These are phyloP conservation scores for Phytophthora foliorum DNA, from an alignment of 352 stramenopile species.

Conservation along the genomic window DNA sequence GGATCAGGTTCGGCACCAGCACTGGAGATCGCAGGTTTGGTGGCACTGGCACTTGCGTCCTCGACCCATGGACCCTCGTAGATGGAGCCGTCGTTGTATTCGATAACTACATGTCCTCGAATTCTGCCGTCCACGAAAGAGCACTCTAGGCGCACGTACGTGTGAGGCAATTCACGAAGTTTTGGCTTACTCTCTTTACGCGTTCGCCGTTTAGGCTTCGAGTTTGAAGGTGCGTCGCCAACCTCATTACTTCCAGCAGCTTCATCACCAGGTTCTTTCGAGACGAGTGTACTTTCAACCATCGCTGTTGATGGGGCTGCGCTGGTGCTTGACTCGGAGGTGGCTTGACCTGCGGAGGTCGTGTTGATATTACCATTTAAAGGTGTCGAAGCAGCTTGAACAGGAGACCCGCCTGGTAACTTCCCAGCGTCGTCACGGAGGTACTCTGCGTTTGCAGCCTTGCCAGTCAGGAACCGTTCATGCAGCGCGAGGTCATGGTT, in stretches of 20 bases:
- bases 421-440: slow-evolving; percentile 48
- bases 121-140: slow-evolving; percentile 77
- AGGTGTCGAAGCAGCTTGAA: not conserved
- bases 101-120: slow-evolving; percentile 66
- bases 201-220: slow-evolving; percentile 13
- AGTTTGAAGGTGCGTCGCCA: not conserved
- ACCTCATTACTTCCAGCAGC: slow-evolving; percentile 1
- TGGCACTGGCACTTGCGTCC: slow-evolving; percentile 50
- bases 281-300: not conserved
- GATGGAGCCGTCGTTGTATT: slow-evolving; percentile 82
- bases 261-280: not conserved
- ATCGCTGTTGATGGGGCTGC: not conserved
- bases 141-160: slow-evolving; percentile 79
- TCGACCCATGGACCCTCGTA: slow-evolving; percentile 89
- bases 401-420: not conserved
- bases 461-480: slow-evolving; percentile 75
- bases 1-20: slow-evolving; percentile 30
- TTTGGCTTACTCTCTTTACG: slow-evolving; percentile 20
- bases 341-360: slow-evolving; percentile 28
- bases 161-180: slow-evolving; percentile 62
- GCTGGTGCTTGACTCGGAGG: slow-evolving; percentile 18
- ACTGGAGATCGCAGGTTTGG: slow-evolving; percentile 50
- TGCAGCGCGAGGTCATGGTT: slow-evolving; percentile 80
- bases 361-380: slow-evolving; percentile 5
- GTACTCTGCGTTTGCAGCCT: slow-evolving; percentile 67